These are phyloP conservation scores for Torulaspora globosa DNA, from an alignment of 1,139 yeast species.

Conservation along the genomic window DNA sequence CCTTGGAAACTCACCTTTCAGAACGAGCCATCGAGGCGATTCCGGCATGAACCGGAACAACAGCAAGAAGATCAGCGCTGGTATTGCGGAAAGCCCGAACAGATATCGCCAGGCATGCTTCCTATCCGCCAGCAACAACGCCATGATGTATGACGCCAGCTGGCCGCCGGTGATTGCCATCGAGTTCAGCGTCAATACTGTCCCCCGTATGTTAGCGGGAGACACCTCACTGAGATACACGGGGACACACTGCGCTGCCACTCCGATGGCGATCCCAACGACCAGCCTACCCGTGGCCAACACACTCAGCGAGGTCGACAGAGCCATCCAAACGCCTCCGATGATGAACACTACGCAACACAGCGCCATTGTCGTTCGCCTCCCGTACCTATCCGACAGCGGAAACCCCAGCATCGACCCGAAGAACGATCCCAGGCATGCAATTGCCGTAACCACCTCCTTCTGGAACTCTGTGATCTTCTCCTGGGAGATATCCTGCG, in stretches of 20 bases:
- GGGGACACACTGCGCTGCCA: conserved; percentile 44
- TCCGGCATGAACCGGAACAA: conserved; percentile 50
- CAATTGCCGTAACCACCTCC: conserved; percentile 43
- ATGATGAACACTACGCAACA: conserved; percentile 40
- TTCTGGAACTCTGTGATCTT: conserved; percentile 35
- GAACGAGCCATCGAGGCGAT: conserved; percentile 53
- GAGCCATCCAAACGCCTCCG: conserved; percentile 41
- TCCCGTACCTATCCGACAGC: conserved; percentile 39
- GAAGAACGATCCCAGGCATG: conserved; percentile 43
- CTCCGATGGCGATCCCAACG: conserved; percentile 45
- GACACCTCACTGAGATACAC: conserved; percentile 44
- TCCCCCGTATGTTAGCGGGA: conserved; percentile 41
- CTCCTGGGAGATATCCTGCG: conserved; percentile 33
- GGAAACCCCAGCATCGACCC: conserved; percentile 42
- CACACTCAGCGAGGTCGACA: conserved; percentile 30
- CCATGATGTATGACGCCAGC: conserved; percentile 41
- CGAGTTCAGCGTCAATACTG: conserved; percentile 41
- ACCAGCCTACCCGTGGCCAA: conserved; percentile 40
- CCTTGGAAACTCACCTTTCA: conserved; percentile 39
- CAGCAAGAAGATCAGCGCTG: conserved; percentile 40
- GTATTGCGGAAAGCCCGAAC: conserved; percentile 41
- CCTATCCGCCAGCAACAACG: conserved; percentile 30
- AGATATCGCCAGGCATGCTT: conserved; percentile 43
- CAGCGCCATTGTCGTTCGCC: conserved; percentile 38
- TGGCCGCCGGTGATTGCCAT: conserved; percentile 47